Evolutionary conservation across 306 rosid species (phyloP), one percentile per base, ranked within the genome.

Genomic region (Rosa lucieae): DNA sequence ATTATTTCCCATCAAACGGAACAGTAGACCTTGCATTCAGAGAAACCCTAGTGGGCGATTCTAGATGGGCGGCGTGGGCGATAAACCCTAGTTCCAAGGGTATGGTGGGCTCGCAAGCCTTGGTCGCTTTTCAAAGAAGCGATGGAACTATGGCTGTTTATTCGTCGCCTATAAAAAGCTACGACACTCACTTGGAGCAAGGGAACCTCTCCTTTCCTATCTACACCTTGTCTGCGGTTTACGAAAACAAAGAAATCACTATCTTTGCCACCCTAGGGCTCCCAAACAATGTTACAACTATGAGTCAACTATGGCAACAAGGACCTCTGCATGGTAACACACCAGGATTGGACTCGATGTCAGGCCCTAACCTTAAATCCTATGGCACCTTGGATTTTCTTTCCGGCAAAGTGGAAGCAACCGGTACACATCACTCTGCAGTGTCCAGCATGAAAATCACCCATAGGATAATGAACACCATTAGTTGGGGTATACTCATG

Each of bases 1-100:
- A 77, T 21, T 89, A 83, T 13, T 43, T 81, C 0, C 65, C 76
- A 4, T 72, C 85, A 1, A 58, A 77, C 3, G 40, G n/a, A 17
- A 52, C 39, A 1, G 65, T 83, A 0, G 85, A 85, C 5, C 4
- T 87, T 1, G 89, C 90, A 0, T 87, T 81, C 84, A 78, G 52
- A 46, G 79, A 82, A 21, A 20, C 56, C 0, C 67, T 73, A 0
- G 76, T 40, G 1, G 62, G 68, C 29, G 29, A 44, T 1, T 75
- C 87, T 0, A 48, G 70, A 13, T 89, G 89, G 91, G 26, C 77
- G n/a, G 78, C 88, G 0, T 88, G 89, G 91, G 88, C 84, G 12
- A 83, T 85, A 3, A 89, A 87, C 51, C 90, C 89, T 3, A 85
- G 66, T 0, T 72, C 85, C 14, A 79, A 56, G 1, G 88, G 89